phyloP scores from a whole-genome alignment of 495 filamentous ascomycete genomes.

The Penicillium bovifimosum region DNA sequence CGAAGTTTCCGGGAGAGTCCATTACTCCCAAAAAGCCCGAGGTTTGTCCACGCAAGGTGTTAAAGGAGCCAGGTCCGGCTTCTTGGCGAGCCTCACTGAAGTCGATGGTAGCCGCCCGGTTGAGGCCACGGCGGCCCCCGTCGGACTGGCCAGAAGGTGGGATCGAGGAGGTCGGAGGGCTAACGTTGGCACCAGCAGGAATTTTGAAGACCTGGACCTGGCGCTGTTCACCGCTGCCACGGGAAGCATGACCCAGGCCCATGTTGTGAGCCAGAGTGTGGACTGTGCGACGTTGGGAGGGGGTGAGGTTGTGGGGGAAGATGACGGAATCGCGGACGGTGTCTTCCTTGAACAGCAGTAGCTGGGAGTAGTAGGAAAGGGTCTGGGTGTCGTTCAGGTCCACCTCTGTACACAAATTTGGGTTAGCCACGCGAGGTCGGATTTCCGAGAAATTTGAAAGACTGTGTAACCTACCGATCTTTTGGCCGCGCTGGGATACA shows the following conservation, averaged over 20 bases:
- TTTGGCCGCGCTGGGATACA: constrained; percentile 54
- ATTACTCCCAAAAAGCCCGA: constrained; percentile 76
- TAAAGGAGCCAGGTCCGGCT: constrained; percentile 57
- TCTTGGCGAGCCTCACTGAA: constrained; percentile 83
- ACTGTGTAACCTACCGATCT: constrained; percentile 49
- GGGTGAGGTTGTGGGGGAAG: constrained; percentile 74
- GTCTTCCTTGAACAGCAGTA: constrained; percentile 84
- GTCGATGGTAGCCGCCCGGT: constrained; percentile 95
- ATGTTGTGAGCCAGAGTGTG: constrained; percentile 95
- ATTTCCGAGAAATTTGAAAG: constrained; percentile 1
- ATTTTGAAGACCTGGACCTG: constrained; percentile 84
- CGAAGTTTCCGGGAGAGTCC: constrained; percentile 69
- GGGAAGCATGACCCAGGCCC: constrained; percentile 82
- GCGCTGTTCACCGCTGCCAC: constrained; percentile 76
- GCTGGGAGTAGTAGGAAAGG: constrained; percentile 79
- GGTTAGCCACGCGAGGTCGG: constrained; percentile 21
- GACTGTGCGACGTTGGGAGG: constrained; percentile 78
- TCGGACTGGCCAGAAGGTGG: constrained; percentile 63
- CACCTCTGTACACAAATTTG: constrained; percentile 48
- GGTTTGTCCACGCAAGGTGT: constrained; percentile 68
- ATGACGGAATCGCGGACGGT: constrained; percentile 68
- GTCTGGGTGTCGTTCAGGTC: constrained; percentile 90
- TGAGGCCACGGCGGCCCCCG: constrained; percentile 70
- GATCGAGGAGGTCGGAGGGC: constrained; percentile 55
- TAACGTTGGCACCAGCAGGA: constrained; percentile 54